Conservation (phyloP, 2,329 filamentous ascomycete genomes). For the Trichophyton benhamiae region DNA sequence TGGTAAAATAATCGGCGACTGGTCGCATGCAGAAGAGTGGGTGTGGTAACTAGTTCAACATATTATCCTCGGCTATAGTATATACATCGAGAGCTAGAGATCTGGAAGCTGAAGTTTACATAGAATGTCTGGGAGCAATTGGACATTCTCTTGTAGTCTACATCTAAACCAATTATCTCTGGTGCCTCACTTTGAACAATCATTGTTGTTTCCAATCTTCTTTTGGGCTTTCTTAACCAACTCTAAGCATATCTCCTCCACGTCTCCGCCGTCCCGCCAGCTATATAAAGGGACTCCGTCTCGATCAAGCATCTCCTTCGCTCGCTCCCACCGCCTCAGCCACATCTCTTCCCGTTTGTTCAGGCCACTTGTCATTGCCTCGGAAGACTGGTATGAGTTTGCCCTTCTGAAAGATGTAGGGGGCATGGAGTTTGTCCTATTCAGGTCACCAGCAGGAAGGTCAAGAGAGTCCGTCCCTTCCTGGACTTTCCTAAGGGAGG, state of each 20-base stretch:
- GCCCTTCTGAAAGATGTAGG: constrained; percentile 3
- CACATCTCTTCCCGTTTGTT: constrained; percentile 40
- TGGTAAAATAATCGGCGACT: no score
- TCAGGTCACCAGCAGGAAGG: constrained; percentile 13
- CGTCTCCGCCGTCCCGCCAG: constrained; percentile 37
- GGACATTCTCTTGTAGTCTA: no score
- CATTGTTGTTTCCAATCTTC: constrained; percentile 12
- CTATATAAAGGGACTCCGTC: constrained; percentile 33
- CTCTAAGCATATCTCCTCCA: constrained; percentile 32
- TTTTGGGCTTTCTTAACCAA: constrained; percentile 31
- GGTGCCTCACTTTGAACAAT: no score
- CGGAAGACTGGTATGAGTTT: constrained; percentile 7
- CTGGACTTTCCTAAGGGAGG: constrained; percentile 1
- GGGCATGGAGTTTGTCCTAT: constrained; percentile 20
- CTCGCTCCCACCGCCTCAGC: constrained; percentile 36
- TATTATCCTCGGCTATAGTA: no score
- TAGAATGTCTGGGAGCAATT: no score
- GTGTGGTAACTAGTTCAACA: no score
- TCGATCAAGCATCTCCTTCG: constrained; percentile 31
- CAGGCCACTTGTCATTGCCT: constrained; percentile 13
- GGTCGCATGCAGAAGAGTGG: no score
- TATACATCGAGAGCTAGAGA: no score
- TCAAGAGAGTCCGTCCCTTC: not conserved
- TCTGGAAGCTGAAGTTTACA: no score
- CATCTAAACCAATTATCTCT: no score